These are phyloP conservation scores for Colletotrichum siamense DNA, from an alignment of 2,329 filamentous ascomycete species.

Conservation along the genomic window DNA sequence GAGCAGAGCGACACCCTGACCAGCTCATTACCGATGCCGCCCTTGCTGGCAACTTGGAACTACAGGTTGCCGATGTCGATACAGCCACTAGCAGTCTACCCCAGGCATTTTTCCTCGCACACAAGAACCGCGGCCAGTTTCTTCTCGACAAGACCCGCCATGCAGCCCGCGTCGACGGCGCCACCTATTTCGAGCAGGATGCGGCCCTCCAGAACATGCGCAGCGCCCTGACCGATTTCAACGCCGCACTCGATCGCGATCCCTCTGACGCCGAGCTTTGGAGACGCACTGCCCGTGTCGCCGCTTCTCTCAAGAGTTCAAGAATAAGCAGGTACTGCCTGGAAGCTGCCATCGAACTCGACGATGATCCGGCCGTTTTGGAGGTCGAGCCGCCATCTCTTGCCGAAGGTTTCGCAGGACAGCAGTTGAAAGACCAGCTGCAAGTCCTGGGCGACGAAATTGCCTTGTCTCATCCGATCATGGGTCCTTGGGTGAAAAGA, in stretches of 20 bases:
- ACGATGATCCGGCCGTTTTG: constrained; percentile 68
- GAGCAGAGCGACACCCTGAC: constrained; percentile 64
- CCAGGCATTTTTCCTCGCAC: constrained; percentile 89
- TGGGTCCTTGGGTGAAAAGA: constrained; percentile 61
- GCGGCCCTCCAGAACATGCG: constrained; percentile 42
- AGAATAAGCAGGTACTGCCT: constrained; percentile 67
- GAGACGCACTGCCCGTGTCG: constrained; percentile 64
- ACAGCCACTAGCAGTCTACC: constrained; percentile 80
- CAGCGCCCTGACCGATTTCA: constrained; percentile 61
- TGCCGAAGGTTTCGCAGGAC: constrained; percentile 67
- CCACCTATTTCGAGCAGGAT: constrained; percentile 40
- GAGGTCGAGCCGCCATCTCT: constrained; percentile 69
- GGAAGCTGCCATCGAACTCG: constrained; percentile 70
- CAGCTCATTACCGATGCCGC: constrained; percentile 51
- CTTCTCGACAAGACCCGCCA: constrained; percentile 76
- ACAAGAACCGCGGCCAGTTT: constrained; percentile 96
- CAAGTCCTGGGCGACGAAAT: constrained; percentile 59
- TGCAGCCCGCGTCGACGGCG: constrained; percentile 40
- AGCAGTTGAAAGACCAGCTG: constrained; percentile 64
- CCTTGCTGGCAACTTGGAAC: constrained; percentile 57
- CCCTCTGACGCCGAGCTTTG: constrained; percentile 72
- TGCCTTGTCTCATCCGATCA: constrained; percentile 64
- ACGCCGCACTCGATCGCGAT: constrained; percentile 65
- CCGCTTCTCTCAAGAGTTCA: constrained; percentile 60
- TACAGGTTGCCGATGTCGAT: constrained; percentile 69